These are phyloP conservation scores for Diaporthe sp. DNA, from an alignment of 2,329 filamentous ascomycete species.

Conservation along the genomic window DNA sequence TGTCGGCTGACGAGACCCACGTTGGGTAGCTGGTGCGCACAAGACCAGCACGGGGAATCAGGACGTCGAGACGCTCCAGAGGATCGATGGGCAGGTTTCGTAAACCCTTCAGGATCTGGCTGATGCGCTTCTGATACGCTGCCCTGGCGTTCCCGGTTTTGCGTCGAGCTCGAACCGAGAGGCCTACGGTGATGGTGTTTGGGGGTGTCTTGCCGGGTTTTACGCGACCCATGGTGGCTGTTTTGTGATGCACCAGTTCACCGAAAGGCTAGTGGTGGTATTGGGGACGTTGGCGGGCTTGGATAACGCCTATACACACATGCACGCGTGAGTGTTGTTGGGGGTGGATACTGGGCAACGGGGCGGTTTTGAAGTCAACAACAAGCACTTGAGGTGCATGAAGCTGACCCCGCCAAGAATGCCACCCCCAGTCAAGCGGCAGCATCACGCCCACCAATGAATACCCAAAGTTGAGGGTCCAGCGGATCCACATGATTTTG, in stretches of 20 bases:
- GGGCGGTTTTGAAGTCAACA: conserved; percentile 17
- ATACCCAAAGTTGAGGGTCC: background rate
- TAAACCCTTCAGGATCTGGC: background rate
- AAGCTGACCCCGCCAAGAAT: conserved; percentile 29
- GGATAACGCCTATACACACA: background rate
- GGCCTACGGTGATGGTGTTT: background rate
- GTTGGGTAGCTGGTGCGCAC: conserved; percentile 10
- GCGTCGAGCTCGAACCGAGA: conserved; percentile 24
- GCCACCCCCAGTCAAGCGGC: conserved; percentile 6
- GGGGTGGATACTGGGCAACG: conserved; percentile 8
- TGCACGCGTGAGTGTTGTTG: background rate
- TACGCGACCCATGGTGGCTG: background rate
- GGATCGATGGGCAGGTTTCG: conserved; percentile 13
- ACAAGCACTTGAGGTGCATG: background rate
- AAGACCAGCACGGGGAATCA: conserved; percentile 13
- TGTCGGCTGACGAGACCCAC: conserved; percentile 21
- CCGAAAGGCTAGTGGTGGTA: too few species aligned
- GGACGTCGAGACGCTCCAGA: conserved; percentile 17
- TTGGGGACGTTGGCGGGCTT: background rate
- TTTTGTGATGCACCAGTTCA: background rate
- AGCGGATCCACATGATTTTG: background rate
- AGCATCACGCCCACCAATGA: conserved; percentile 14
- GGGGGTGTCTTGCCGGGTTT: background rate
- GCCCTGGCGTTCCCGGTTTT: background rate
- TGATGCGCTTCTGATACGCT: conserved; percentile 26